Evolutionary conservation across 495 filamentous ascomycete genomes (phyloP), one percentile per base, ranked within the genome.

Genomic region (Hypomontagnella monticulosa): DNA sequence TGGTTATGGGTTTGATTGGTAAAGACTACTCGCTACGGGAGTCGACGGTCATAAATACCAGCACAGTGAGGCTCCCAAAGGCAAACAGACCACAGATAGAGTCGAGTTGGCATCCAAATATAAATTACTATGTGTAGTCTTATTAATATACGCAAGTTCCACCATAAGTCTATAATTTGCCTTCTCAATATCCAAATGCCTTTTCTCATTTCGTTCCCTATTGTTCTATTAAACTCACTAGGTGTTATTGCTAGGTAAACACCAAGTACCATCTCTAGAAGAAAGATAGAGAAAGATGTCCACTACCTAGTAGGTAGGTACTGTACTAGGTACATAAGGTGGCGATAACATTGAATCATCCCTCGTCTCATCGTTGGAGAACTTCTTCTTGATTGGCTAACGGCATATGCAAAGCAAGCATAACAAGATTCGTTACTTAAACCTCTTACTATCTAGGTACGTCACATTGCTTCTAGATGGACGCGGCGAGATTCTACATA

Each of bases 301-400:
- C n/a, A n/a, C n/a, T n/a, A n/a, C n/a, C n/a, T n/a, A n/a, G n/a
- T n/a, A n/a, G n/a, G n/a, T n/a, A n/a, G n/a, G n/a, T n/a, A n/a
- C n/a, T n/a, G n/a, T n/a, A n/a, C n/a, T n/a, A n/a, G n/a, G n/a
- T n/a, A 37, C 0, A 37, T 16, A 16, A 7, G 46, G 18, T 38
- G 20, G 50, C 23, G 34, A 55, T 18, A 33, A 42, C 32, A 42
- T 20, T 43, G 14, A 14, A 20, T 27, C 19, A 53, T 27, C 4
- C n/a, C n/a, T n/a, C n/a, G n/a, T n/a, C n/a, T n/a, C n/a, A n/a
- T 53, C 16, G 27, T 55, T 14, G 18, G 50, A 30, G 12, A 27
- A 16, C 14, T 32, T 32, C 41, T 42, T 42, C 16, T 55, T 55
- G 37, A 42, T 41, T 55, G 51, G 51, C 16, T 14, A 15, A 32